These are phyloP conservation scores for Talaromyces ruber DNA, from an alignment of 495 filamentous ascomycete species.

Conservation along the genomic window DNA sequence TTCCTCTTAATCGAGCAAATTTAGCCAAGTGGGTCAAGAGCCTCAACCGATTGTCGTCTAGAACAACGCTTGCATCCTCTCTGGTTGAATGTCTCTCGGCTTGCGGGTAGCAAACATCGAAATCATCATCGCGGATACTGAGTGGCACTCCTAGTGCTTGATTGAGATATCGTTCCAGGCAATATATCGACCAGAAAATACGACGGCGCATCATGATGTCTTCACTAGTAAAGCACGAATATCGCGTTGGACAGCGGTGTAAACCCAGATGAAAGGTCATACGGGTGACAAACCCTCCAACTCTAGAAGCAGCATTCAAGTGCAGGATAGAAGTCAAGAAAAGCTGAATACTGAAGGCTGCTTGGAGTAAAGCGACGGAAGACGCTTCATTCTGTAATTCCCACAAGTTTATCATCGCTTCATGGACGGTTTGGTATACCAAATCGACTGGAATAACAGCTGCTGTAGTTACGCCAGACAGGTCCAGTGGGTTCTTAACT, in stretches of 20 bases:
- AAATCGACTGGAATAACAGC: conserved; percentile 20
- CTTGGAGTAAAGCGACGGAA: conserved; percentile 31
- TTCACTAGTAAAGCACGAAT: conserved; percentile 25
- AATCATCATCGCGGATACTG: conserved; percentile 41
- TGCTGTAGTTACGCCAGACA: conserved; percentile 7
- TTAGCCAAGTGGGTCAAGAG: conserved; percentile 30
- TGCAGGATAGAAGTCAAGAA: conserved; percentile 38
- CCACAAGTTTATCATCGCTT: conserved; percentile 28
- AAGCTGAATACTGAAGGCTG: conserved; percentile 34
- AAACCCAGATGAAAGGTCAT: conserved; percentile 39
- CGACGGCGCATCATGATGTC: conserved; percentile 32
- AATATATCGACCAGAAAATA: conserved; percentile 44
- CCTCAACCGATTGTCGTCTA: conserved; percentile 13
- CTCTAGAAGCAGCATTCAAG: conserved; percentile 38
- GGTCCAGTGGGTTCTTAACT: background rate
- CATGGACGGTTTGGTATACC: conserved; percentile 27
- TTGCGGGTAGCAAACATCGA: conserved; percentile 42
- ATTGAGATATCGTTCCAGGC: conserved; percentile 38
- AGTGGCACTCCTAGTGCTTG: conserved; percentile 42
- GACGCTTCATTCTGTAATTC: conserved; percentile 26
- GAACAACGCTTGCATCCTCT: conserved; percentile 1
- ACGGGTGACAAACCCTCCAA: conserved; percentile 37
- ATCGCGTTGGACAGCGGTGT: conserved; percentile 39
- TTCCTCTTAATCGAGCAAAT: conserved; percentile 32
- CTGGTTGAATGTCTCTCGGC: conserved; percentile 20